Evolutionary conservation across 2,329 filamentous ascomycete genomes (phyloP), one percentile per base, ranked within the genome.

Genomic region (Blastomyces emzantsi): DNA sequence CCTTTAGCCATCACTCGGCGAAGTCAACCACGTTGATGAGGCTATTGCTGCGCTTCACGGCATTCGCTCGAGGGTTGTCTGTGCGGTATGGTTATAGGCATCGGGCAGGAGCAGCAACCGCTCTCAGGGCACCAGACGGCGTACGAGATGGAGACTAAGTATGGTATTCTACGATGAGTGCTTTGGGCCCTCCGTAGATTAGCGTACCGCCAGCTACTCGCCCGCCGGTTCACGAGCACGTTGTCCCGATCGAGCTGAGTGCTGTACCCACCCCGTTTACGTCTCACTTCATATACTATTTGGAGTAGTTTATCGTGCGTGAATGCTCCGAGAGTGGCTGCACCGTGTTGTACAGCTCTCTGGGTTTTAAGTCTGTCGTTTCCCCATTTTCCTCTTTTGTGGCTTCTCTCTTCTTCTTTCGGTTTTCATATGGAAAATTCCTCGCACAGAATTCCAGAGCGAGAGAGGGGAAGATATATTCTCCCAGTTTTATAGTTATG

Each of bases 1-100:
- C 78, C 0, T 82, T 83, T 47, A 43, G 47, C 15, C 36, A 56
- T 30, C 61, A 60, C 25, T 36, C 52, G 15, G 45, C 54, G 13
- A 9, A 36, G 49, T 52, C 49, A 25, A 52, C 22, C 15, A 30
- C 49, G 11, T 7, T 52, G 28, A 52, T 52, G 49, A 52, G 49
- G 30, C 28, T 30, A 25, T 17, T 52, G 7, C 49, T 52, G 13
- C 49, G 49, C 28, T 30, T 25, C 28, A 13, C 30, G 25, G 49
- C 49, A 30, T 28, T 52, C 25, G 6, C 30, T 52, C 49, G 22
- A 17, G 49, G 15, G 9, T 30, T 52, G 9, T 30, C 15, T 52
- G 22, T 15, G 49, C 49, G 11, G 15, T n/a, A 52, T 28, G 49
- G 25, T 7, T 30, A 15, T 30, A 52, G 49, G 15, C 49, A 25